Evolutionary conservation across 2,329 filamentous ascomycete species (phyloP), one percentile per base, ranked within the genome.

Genomic region (Colletotrichum noveboracense): DNA sequence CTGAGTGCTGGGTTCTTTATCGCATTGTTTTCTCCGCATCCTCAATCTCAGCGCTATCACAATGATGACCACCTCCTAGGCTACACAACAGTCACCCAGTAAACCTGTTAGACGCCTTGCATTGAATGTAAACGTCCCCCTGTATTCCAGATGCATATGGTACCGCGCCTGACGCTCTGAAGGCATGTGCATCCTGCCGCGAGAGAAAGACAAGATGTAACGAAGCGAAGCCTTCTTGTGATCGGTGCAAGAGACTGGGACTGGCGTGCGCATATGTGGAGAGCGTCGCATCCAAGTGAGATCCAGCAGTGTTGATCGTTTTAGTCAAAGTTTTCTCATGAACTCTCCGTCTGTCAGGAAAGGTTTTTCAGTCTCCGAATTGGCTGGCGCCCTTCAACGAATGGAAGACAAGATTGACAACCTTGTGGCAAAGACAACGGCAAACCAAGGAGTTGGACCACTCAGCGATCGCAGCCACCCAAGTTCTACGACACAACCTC

Each of bases 181-280:
- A 48, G 38, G 18, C 38, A 9, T 48, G 38, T n/a, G 38, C 18
- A n/a, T 48, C 38, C 18, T 48, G 38, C 18, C 38, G 38, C 8
- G 38, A 48, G 38, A 48, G 38, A 2, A 48, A 74, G 30, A 74
- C 71, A 12, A 74, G 38, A 36, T 74, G 71, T 12, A 61, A 74
- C 21, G 66, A 74, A 61, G 21, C 16, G n/a, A 70, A 52, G 18
- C 71, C 71, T 9, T 26, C 26, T 6, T 74, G 66, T 28, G 56
- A 58, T 13, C 66, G 71, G 7, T 74, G 71, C 28, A 32, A 28
- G 12, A 60, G 73, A 30, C 64, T 76, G 12, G 64, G 64, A 16
- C 30, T 76, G n/a, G 64, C 43, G 14, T 76, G 73, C 61, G 28
- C 48, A 16, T 76, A 68, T 24, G 52, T 64, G 28, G 71, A 74